Conservation (phyloP, 164 flowering plant genomes). For the Stephania japonica region DNA sequence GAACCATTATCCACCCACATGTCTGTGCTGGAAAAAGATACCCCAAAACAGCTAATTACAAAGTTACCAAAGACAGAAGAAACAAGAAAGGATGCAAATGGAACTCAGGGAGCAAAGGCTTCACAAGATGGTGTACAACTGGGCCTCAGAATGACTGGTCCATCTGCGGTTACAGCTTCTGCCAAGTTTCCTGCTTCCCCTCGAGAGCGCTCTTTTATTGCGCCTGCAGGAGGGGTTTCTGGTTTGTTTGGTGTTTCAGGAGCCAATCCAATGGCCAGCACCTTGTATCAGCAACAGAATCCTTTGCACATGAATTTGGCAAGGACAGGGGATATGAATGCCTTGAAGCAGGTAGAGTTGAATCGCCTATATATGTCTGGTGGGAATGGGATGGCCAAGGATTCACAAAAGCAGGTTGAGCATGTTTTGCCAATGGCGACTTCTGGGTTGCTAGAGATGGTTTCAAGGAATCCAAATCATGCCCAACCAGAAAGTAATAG, state of each 20-base stretch:
- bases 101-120: constrained; percentile 5
- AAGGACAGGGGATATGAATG: constrained; percentile 25
- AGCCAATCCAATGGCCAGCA: constrained; percentile 11
- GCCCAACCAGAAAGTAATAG: constrained; percentile 30
- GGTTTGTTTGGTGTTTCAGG: constrained; percentile 25
- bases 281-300: constrained; percentile 26
- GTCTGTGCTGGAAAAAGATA: constrained; percentile 32
- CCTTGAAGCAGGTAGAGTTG: constrained; percentile 35
- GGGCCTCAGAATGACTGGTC: constrained; percentile 7
- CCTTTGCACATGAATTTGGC: constrained; percentile 21
- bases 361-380: constrained; percentile 29
- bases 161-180: constrained; percentile 5
- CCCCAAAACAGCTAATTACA: constrained; percentile 25
- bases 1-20: constrained; percentile 40
- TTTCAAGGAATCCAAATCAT: constrained; percentile 27
- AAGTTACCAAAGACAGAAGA: constrained; percentile 15
- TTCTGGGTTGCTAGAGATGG: constrained; percentile 32
- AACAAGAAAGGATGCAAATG: constrained; percentile 23
- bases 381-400: constrained; percentile 22
- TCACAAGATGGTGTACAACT: constrained; percentile 8
- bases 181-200: constrained; percentile 17
- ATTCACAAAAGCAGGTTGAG: constrained; percentile 29
- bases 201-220: constrained; percentile 23
- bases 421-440: constrained; percentile 26
- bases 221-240: constrained; percentile 30